phyloP scores from a whole-genome alignment of 2,329 filamentous ascomycete genomes.

The Fusarium praegraminearum region DNA sequence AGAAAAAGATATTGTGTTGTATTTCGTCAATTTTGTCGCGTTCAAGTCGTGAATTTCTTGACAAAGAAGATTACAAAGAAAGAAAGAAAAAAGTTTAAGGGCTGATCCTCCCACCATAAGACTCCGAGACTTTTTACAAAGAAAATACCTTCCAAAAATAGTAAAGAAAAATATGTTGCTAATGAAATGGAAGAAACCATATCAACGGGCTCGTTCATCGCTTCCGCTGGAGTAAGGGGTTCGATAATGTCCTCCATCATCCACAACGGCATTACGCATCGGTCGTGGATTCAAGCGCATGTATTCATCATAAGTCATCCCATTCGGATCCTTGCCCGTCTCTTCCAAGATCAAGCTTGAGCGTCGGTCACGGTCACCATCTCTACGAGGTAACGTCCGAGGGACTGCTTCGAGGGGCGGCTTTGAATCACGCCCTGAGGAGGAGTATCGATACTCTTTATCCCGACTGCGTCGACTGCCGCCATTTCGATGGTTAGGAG shows the following conservation, averaged over 20 bases:
- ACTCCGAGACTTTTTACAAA: conserved; percentile 16
- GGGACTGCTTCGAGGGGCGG: conserved; percentile 33
- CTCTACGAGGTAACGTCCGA: conserved; percentile 25
- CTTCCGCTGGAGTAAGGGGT: conserved; percentile 20
- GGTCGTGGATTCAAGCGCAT: conserved; percentile 34
- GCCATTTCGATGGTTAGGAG: conserved; percentile 18
- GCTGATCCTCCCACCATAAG: not conserved
- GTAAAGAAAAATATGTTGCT: not conserved
- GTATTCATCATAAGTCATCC: conserved; percentile 44
- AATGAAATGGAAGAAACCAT: not conserved
- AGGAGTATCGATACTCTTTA: conserved; percentile 48
- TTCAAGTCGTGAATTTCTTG: conserved; percentile 4
- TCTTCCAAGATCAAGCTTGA: conserved; percentile 38
- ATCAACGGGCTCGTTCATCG: conserved; percentile 18
- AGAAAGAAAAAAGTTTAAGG: not conserved
- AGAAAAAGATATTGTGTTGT: not conserved
- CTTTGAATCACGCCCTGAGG: conserved; percentile 45
- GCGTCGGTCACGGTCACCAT: conserved; percentile 32
- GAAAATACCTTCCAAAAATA: not conserved
- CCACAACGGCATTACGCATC: conserved; percentile 27
- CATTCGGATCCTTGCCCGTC: conserved; percentile 20
- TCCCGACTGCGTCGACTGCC: conserved; percentile 41
- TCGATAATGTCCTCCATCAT: conserved; percentile 39
- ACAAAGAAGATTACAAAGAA: not conserved
- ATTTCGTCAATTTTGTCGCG: conserved; percentile 34